Base-by-base conservation (phyloP, 768 basidiomycete species). In the Boletus pseudo-olivaceus region DNA sequence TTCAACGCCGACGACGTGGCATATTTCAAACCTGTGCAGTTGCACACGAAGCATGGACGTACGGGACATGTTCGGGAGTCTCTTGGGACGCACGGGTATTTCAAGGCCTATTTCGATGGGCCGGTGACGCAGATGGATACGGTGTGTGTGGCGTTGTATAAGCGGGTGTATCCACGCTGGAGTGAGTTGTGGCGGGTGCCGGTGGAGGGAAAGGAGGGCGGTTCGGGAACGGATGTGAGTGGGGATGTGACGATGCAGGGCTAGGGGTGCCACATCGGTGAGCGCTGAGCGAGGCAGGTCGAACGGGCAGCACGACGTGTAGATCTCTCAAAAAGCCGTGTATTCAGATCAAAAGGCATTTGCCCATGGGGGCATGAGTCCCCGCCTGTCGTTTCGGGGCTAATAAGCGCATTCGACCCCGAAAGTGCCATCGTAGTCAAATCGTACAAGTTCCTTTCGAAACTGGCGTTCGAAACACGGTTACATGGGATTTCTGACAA, bases 121-220 rank as follows among this genome's bases (percentile, higher is more conserved):
- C 91, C 89, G 20, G 85, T 98, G 62, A 88, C 82, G 66, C 93
- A 94, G 76, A 96, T 97, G 93, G 97, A 98, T 61, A 96, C 93
- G 15, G 82, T 98, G 52, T 97, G 94, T 70, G 88, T 98, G 88
- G 85, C 87, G 42, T 67, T 99, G 53, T 98, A 99, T 75, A 99
- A 98, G 74, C 80, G 97, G 39, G 87, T 94, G 53, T 98, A 83
- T 72, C 96, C 96, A 10, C 89, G 87, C 68, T 98, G 93, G 87
- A 77, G 84, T 45, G 75, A 77, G 59, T 55, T 79, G 47, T 88
- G 80, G 82, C 75, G 52, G 50, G 66, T 54, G 9, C 41, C 55
- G 2, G 17, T 32, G 35, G 43, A 52, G 23, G 19, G 27, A 15
- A 26, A 14, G 11, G 41, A 33, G 7, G n/a, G 12, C 0, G 34